These are phyloP conservation scores for Sporothrix schenckii DNA, from an alignment of 2,329 filamentous ascomycete species.

Conservation along the genomic window DNA sequence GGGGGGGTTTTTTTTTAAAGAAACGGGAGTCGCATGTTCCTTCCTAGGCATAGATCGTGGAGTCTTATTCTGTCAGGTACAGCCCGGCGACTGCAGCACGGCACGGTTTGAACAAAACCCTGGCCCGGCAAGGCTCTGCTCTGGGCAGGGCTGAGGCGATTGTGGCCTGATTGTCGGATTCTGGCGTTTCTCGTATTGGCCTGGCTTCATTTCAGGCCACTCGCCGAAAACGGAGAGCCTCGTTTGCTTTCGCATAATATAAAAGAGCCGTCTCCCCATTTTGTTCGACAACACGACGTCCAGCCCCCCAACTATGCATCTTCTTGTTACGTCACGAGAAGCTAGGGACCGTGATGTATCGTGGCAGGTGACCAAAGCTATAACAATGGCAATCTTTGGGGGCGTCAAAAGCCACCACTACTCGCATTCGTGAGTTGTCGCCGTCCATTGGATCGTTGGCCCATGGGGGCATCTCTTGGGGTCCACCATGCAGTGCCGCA, in stretches of 20 bases:
- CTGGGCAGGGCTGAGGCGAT: not conserved
- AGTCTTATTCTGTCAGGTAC: not conserved
- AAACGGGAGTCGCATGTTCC: not conserved
- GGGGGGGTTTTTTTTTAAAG: too few species aligned
- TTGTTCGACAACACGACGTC: not conserved
- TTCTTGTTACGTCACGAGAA: slow-evolving; percentile 18
- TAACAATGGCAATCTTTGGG: not conserved
- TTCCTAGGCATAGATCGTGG: not conserved
- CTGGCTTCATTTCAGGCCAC: not conserved
- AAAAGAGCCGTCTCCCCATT: not conserved
- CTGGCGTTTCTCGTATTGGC: not conserved
- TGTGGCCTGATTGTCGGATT: slow-evolving; percentile 15
- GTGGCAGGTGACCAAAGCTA: slow-evolving; percentile 2
- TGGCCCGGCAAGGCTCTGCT: not conserved
- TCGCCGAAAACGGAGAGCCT: slow-evolving; percentile 8
- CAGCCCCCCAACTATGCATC: not conserved
- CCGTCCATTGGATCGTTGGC: not conserved
- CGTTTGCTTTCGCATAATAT: not conserved
- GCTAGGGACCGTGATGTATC: not conserved
- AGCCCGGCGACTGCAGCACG: not conserved
- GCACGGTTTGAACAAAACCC: not conserved
- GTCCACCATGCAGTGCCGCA: not conserved
- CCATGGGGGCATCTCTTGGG: not conserved
- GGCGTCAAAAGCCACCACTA: not conserved
- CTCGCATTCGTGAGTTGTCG: slow-evolving; percentile 2